Evolutionary conservation across 148 eudicot genomes (phyloP).

Genomic region (Persicaria tinctoria): DNA sequence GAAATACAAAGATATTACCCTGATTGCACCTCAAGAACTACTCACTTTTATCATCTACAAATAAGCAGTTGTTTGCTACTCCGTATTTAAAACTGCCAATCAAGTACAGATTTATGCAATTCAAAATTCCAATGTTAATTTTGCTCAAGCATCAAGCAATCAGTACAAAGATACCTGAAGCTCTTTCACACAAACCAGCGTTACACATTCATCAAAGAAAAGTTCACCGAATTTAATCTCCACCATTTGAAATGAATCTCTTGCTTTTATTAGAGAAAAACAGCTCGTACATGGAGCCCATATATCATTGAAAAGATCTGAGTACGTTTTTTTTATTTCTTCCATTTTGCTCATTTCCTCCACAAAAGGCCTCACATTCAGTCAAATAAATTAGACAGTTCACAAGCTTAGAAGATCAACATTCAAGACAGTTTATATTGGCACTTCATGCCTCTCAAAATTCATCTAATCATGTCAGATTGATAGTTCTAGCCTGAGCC

Average conservation of each 20-base stretch:
- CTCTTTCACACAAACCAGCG: neutral
- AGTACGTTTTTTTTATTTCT: neutral
- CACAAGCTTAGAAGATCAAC: neutral
- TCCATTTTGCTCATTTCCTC: neutral
- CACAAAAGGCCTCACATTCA: neutral
- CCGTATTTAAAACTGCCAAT: too few relatives aligned
- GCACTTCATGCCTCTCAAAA: neutral
- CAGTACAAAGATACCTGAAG: neutral
- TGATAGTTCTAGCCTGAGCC: neutral
- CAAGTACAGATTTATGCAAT: too few relatives aligned
- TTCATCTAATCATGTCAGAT: neutral
- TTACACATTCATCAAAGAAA: neutral
- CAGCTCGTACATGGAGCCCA: neutral
- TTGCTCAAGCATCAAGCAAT: too few relatives aligned
- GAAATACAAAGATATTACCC: too few relatives aligned
- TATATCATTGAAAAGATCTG: neutral
- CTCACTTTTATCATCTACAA: too few relatives aligned
- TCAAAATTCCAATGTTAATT: too few relatives aligned
- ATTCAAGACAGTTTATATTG: neutral
- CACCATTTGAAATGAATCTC: neutral
- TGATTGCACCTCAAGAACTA: too few relatives aligned
- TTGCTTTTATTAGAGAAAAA: neutral
- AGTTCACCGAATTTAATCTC: neutral
- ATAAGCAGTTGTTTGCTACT: too few relatives aligned
- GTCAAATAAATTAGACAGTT: neutral